Evolutionary conservation across 352 stramenopile species (phyloP).

Genomic region (Albugo laibachii): DNA sequence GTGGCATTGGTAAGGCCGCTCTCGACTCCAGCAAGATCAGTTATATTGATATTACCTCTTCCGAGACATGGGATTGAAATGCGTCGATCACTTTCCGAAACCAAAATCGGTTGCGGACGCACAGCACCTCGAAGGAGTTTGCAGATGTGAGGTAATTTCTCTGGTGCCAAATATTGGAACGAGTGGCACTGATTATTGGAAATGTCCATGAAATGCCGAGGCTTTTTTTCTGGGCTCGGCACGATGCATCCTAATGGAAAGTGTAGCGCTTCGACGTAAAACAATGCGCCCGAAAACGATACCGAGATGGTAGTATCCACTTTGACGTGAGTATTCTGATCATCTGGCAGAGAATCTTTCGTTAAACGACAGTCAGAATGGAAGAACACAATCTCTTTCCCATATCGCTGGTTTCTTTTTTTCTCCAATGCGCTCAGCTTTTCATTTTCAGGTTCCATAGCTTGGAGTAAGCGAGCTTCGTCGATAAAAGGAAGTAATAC

Average conservation of each 20-base stretch:
- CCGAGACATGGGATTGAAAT: slow-evolving; percentile 69
- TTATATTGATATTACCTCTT: slow-evolving; percentile 71
- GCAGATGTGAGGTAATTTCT: slow-evolving; percentile 28
- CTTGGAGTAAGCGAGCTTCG: slow-evolving; percentile 83
- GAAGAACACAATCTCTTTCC: slow-evolving; percentile 73
- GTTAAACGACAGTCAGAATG: slow-evolving; percentile 35
- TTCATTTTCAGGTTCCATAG: slow-evolving; percentile 55
- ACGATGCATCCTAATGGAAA: slow-evolving; percentile 59
- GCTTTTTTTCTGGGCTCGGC: slow-evolving; percentile 53
- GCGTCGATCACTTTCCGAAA: slow-evolving; percentile 33
- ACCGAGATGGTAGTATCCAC: slow-evolving; percentile 27
- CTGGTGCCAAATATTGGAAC: slow-evolving; percentile 52
- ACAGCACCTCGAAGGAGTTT: slow-evolving; percentile 31
- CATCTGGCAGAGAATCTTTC: slow-evolving; percentile 19
- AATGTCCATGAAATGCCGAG: slow-evolving; percentile 47
- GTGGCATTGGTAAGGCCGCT: slow-evolving; percentile 17
- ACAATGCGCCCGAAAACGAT: slow-evolving; percentile 49
- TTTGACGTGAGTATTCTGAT: slow-evolving; percentile 12
- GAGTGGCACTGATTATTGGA: slow-evolving; percentile 76
- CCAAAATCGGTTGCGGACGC: slow-evolving; percentile 17
- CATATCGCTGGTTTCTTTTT: slow-evolving; percentile 68
- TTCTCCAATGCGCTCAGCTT: slow-evolving; percentile 52
- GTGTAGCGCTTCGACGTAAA: slow-evolving; percentile 47
- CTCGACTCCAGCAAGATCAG: slow-evolving; percentile 34
- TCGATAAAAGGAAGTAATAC: slow-evolving; percentile 98